These are phyloP conservation scores for Candida sanyaensis DNA, from an alignment of 1,139 yeast genomes.

Conservation along the genomic window DNA sequence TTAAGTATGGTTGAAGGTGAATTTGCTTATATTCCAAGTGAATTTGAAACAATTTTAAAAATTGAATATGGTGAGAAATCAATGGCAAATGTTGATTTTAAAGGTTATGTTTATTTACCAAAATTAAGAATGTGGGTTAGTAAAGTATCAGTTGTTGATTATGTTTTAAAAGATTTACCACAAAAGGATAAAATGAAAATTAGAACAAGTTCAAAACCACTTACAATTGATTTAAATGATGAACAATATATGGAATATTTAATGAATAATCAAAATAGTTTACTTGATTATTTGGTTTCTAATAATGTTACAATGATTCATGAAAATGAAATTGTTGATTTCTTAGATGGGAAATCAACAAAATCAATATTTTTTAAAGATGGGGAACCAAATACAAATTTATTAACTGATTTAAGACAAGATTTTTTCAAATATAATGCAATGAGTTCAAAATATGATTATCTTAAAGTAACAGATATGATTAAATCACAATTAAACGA, in stretches of 20 bases:
- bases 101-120: slow-evolving; percentile 30
- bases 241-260: slow-evolving; percentile 31
- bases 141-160: slow-evolving; percentile 20
- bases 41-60: slow-evolving; percentile 26
- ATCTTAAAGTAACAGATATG: slow-evolving; percentile 7
- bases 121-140: slow-evolving; percentile 31
- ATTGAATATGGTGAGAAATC: slow-evolving; percentile 32
- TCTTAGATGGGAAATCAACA: slow-evolving; percentile 19
- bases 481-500: neutral
- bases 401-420: slow-evolving; percentile 10
- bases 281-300: slow-evolving; percentile 33
- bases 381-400: slow-evolving; percentile 11
- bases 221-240: slow-evolving; percentile 25
- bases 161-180: slow-evolving; percentile 10
- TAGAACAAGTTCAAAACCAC: slow-evolving; percentile 5
- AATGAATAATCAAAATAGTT: slow-evolving; percentile 18
- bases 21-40: slow-evolving; percentile 32
- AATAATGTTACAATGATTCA: slow-evolving; percentile 34
- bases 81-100: slow-evolving; percentile 25
- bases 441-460: slow-evolving; percentile 11
- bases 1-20: slow-evolving; percentile 36
- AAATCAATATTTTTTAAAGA: slow-evolving; percentile 14
- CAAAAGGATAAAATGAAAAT: neutral
- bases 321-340: slow-evolving; percentile 26
- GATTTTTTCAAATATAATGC: slow-evolving; percentile 22